A percentile compares a stretch with the other conserved stretches of the same genome.
phyloP scores from a whole-genome alignment of 2,329 filamentous ascomycete genomes.

The Fusarium nisikadoi region DNA sequence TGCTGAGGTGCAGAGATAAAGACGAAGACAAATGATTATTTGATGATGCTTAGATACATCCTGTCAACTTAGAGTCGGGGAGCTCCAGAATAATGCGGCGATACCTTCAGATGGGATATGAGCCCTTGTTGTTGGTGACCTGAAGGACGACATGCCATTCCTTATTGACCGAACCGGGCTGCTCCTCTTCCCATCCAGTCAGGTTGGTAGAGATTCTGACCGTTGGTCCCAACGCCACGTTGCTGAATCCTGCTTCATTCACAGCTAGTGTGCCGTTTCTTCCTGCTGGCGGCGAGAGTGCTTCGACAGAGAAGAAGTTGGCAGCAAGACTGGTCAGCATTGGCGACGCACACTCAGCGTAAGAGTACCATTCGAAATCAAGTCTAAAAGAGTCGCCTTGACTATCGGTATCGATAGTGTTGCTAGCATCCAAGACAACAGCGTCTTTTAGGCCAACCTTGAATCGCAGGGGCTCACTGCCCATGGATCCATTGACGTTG shows the following conservation, averaged over 20 bases:
- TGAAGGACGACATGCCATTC: conserved; percentile 21
- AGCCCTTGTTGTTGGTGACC: conserved; percentile 12
- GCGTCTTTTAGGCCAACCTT: neutral
- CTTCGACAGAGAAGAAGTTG: neutral
- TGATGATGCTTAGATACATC: fast-evolving
- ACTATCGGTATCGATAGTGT: neutral
- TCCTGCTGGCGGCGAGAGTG: neutral
- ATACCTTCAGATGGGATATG: conserved; percentile 2
- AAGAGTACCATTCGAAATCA: conserved; percentile 13
- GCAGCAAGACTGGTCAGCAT: neutral
- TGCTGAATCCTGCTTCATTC: conserved; percentile 11
- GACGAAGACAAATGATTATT: neutral
- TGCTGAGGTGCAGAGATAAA: neutral
- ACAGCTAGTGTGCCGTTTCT: neutral
- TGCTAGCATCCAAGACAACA: neutral
- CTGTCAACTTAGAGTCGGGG: neutral
- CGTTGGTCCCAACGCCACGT: neutral
- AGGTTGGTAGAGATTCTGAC: neutral
- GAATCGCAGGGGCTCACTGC: neutral
- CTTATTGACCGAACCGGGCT: neutral
- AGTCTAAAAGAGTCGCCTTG: neutral
- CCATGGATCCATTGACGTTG: conserved; percentile 1
- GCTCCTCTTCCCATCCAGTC: neutral
- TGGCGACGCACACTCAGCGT: neutral
- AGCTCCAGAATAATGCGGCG: neutral